Conservation (phyloP, 129 eudicot species). For the Artemisia argyi region DNA sequence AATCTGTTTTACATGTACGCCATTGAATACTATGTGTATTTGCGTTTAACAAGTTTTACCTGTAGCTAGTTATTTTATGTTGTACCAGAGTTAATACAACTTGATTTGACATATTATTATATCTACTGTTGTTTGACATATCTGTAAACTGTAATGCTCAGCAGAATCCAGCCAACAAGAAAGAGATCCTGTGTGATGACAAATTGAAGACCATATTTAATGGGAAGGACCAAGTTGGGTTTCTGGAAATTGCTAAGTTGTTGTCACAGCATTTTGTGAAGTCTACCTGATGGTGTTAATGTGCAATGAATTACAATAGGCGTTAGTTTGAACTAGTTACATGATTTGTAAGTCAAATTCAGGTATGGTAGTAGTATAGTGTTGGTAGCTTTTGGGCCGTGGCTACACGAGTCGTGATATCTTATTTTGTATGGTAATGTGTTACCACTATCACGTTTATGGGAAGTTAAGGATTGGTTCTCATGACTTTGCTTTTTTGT, state of each 20-base stretch:
- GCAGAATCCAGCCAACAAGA: conserved; percentile 82
- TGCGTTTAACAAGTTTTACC: too few relatives aligned
- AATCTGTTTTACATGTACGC: too few relatives aligned
- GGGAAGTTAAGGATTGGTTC: background rate
- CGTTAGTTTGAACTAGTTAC: conserved; percentile 1
- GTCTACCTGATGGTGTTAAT: conserved; percentile 24
- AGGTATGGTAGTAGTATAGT: conserved; percentile 10
- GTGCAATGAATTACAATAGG: background rate
- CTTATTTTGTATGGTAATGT: conserved; percentile 21
- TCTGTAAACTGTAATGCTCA: conserved; percentile 6
- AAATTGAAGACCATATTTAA: conserved; percentile 68
- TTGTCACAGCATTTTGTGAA: conserved; percentile 61
- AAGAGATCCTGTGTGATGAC: conserved; percentile 66
- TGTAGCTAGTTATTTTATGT: too few relatives aligned
- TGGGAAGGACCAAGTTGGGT: conserved; percentile 67
- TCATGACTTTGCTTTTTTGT: conserved; percentile 1
- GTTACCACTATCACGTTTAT: conserved; percentile 15
- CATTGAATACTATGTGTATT: too few relatives aligned
- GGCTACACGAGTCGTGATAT: background rate
- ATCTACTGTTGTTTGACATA: conserved; percentile 19
- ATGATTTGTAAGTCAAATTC: conserved; percentile 13
- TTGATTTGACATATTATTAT: background rate
- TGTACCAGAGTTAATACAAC: background rate
- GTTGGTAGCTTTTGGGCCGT: conserved; percentile 2
- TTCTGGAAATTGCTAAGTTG: conserved; percentile 65